phyloP scores from a whole-genome alignment of 1,139 yeast species.

The Taphrina populina region DNA sequence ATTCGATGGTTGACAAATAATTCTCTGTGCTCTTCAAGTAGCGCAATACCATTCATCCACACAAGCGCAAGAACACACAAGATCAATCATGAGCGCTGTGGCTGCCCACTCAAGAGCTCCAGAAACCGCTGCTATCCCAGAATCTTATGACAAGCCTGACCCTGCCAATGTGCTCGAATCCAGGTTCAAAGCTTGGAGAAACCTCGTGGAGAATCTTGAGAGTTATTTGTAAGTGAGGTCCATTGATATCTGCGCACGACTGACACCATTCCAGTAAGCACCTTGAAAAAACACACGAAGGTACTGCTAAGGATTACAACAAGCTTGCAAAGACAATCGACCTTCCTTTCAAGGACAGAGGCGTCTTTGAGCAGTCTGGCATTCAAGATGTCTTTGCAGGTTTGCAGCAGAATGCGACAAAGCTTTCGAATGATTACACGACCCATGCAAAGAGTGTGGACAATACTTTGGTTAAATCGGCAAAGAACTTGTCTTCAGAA shows the following conservation, averaged over 20 bases:
- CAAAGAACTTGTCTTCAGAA: constrained; percentile 45
- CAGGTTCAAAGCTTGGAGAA: constrained; percentile 30
- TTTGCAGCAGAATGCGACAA: constrained; percentile 18
- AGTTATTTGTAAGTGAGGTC: constrained; percentile 16
- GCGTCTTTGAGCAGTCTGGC: constrained; percentile 29
- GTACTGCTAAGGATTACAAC: constrained; percentile 28
- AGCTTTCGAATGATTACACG: constrained; percentile 13
- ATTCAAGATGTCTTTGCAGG: constrained; percentile 26
- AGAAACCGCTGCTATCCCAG: constrained; percentile 11
- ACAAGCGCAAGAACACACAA: too few relatives aligned
- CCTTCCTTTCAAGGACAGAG: constrained; percentile 26
- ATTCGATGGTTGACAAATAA: too few relatives aligned
- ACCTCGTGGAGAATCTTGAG: constrained; percentile 28
- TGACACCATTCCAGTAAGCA: constrained; percentile 14
- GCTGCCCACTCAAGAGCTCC: too few relatives aligned
- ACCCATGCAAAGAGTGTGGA: constrained; percentile 25
- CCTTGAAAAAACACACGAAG: constrained; percentile 28
- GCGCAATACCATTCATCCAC: too few relatives aligned
- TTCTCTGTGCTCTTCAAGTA: too few relatives aligned
- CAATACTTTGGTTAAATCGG: constrained; percentile 15
- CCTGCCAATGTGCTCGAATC: constrained; percentile 23
- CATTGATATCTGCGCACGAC: neutral
- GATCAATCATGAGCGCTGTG: too few relatives aligned
- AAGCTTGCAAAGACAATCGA: constrained; percentile 32
- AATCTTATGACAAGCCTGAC: constrained; percentile 4